These are phyloP conservation scores for Colletotrichum incanum DNA, from an alignment of 2,329 filamentous ascomycete genomes.

Conservation along the genomic window DNA sequence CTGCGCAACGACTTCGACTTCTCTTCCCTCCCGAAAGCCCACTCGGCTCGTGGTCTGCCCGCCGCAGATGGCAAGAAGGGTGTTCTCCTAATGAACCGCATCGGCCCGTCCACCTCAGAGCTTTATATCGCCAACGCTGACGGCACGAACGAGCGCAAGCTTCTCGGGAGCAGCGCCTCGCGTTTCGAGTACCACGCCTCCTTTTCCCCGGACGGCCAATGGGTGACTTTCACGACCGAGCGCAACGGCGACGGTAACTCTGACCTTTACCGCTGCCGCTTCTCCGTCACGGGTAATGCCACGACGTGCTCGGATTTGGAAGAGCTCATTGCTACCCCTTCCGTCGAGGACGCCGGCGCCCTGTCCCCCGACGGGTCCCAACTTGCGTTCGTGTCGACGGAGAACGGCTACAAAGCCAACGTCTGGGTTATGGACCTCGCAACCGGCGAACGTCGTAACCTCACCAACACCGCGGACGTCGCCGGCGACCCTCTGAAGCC, in stretches of 20 bases:
- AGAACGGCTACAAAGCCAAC: slow-evolving; percentile 34
- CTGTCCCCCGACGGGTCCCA: slow-evolving; percentile 16
- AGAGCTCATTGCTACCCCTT: slow-evolving; percentile 28
- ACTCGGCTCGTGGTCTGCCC: slow-evolving; percentile 31
- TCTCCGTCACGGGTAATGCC: slow-evolving; percentile 11
- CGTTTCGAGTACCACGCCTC: slow-evolving; percentile 28
- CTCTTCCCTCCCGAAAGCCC: slow-evolving; percentile 20
- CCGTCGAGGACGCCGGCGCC: slow-evolving; percentile 31
- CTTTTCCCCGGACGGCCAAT: slow-evolving; percentile 27
- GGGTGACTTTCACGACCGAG: slow-evolving; percentile 31
- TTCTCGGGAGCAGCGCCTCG: slow-evolving; percentile 14
- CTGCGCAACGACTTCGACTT: slow-evolving; percentile 32
- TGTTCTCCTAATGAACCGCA: slow-evolving; percentile 36
- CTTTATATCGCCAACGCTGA: slow-evolving; percentile 36
- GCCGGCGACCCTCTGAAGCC: slow-evolving; percentile 22
- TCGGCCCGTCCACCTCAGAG: slow-evolving; percentile 29
- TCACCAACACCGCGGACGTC: slow-evolving; percentile 29
- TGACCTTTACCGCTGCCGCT: slow-evolving; percentile 30
- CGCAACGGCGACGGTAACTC: slow-evolving; percentile 36
- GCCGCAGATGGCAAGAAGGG: slow-evolving; percentile 38
- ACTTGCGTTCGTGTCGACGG: slow-evolving; percentile 31
- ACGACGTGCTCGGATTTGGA: slow-evolving; percentile 17
- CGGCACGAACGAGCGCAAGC: slow-evolving; percentile 34
- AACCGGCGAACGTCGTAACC: slow-evolving; percentile 27
- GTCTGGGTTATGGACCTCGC: slow-evolving; percentile 29